These are phyloP conservation scores for Penicillium coprophilum DNA, from an alignment of 495 filamentous ascomycete species.

Conservation along the genomic window DNA sequence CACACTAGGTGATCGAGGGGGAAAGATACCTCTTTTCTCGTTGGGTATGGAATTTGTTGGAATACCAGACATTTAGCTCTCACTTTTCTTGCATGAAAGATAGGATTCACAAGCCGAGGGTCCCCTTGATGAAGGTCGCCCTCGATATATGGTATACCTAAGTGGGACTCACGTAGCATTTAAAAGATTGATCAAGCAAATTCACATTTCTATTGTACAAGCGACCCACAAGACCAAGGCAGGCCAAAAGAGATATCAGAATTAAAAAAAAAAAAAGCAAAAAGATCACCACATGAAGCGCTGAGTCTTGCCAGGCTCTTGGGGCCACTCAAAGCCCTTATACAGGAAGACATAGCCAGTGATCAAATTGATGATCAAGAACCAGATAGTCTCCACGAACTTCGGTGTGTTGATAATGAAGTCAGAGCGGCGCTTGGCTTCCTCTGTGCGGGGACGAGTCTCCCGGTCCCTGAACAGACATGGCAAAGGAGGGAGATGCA, in stretches of 20 bases:
- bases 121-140: background rate
- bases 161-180: background rate
- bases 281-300: conserved; percentile 83
- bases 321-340: conserved; percentile 75
- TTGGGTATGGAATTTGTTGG: background rate
- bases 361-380: conserved; percentile 64
- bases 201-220: conserved; percentile 1
- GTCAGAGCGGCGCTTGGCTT: conserved; percentile 30
- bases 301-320: conserved; percentile 77
- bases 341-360: conserved; percentile 82
- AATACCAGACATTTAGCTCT: background rate
- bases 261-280: background rate
- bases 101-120: too few relatives aligned
- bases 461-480: conserved; percentile 32
- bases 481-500: conserved; percentile 63
- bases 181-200: background rate
- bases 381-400: conserved; percentile 76
- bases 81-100: background rate
- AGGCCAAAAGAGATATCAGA: background rate
- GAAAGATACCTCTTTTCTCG: background rate
- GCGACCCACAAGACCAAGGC: too few relatives aligned
- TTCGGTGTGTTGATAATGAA: conserved; percentile 44
- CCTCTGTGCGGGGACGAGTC: conserved; percentile 21
- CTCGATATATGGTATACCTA: background rate
- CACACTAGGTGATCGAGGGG: background rate